Conservation (phyloP, 176 grass and related monocot species). For the Oryza punctata region DNA sequence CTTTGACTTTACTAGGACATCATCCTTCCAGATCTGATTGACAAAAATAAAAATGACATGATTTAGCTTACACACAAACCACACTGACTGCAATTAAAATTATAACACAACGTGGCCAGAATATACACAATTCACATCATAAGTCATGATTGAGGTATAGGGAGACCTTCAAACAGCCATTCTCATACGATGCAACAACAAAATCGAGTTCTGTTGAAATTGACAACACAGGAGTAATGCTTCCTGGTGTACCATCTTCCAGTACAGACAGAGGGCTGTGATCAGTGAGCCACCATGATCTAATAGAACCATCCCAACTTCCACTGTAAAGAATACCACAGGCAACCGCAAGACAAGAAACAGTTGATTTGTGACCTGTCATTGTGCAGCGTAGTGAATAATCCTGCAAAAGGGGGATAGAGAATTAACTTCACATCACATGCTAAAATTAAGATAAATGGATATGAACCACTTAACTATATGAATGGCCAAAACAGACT, state of each 20-base stretch:
- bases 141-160: constrained; percentile 8
- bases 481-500: neutral
- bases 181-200: constrained; percentile 78
- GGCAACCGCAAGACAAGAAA: constrained; percentile 75
- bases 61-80: neutral
- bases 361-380: constrained; percentile 87
- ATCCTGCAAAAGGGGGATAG: constrained; percentile 60
- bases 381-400: constrained; percentile 81
- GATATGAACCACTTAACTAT: neutral
- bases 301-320: constrained; percentile 91
- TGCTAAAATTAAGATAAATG: neutral
- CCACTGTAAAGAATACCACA: constrained; percentile 91
- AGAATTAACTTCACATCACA: constrained; percentile 38
- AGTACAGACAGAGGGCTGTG: constrained; percentile 80
- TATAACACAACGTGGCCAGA: constrained; percentile 16
- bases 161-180: constrained; percentile 86
- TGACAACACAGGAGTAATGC: constrained; percentile 76
- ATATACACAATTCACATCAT: neutral
- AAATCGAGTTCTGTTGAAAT: constrained; percentile 67
- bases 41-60: constrained; percentile 16
- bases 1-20: constrained; percentile 69
- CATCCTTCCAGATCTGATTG: constrained; percentile 85
- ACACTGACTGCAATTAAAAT: neutral
- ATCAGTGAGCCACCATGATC: constrained; percentile 93
- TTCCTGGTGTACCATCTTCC: constrained; percentile 63